A percentile compares a stretch with the other conserved stretches of the same genome.
Conservation (phyloP, 2,329 filamentous ascomycete genomes). For the Hymenoscyphus fructigenus region DNA sequence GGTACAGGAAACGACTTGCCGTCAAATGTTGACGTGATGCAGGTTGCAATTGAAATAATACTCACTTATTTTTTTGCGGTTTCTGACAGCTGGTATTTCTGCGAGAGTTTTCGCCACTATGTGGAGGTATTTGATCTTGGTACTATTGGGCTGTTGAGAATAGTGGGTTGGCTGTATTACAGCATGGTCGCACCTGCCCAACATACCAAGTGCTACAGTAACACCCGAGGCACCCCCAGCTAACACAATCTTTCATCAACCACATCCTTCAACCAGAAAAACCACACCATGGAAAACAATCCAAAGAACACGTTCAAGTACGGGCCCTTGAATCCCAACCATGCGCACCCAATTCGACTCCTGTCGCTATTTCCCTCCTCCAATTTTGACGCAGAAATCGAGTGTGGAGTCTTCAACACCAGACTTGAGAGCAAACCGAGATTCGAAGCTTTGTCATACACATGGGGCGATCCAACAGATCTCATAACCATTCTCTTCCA, state of each 20-base stretch:
- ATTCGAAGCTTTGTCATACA: not conserved
- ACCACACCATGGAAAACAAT: not conserved
- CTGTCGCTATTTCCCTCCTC: not conserved
- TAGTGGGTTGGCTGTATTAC: no score
- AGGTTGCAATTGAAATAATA: no score
- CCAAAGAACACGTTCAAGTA: not conserved
- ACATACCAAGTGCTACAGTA: no score
- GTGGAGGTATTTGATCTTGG: no score
- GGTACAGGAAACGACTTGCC: no score
- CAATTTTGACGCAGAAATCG: not conserved
- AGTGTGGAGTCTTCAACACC: not conserved
- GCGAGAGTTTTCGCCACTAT: no score
- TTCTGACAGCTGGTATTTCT: no score
- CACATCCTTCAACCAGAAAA: not conserved
- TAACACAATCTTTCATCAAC: not conserved
- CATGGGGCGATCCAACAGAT: not conserved
- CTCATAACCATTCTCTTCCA: not conserved
- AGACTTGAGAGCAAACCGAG: not conserved
- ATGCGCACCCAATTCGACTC: not conserved
- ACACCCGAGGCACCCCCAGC: no score
- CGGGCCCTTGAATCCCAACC: not conserved
- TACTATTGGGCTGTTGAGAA: no score
- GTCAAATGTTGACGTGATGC: no score
- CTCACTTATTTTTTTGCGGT: no score
- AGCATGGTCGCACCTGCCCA: no score